Percentiles rank a stretch among this genome's conserved stretches.
Conservation (phyloP, 2,329 filamentous ascomycete genomes). For the Monilinia aucupariae region DNA sequence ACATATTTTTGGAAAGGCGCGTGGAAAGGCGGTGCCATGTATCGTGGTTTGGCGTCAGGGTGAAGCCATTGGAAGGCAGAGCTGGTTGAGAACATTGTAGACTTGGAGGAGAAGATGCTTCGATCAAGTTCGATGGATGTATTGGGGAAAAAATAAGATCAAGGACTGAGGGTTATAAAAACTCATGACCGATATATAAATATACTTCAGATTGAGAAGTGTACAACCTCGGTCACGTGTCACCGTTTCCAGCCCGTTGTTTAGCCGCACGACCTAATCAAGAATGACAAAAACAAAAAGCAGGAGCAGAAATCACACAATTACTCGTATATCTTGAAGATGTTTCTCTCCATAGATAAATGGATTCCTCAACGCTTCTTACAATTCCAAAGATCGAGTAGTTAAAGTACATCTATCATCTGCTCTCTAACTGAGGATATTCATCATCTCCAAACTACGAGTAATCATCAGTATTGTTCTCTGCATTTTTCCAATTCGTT, state of each 20-base stretch:
- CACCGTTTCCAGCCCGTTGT: not conserved
- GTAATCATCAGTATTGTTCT: no score
- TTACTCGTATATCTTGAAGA: no score
- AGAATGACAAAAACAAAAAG: no score
- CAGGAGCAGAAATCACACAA: no score
- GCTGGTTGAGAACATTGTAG: slow-evolving; percentile 2
- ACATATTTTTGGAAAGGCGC: slow-evolving; percentile 6
- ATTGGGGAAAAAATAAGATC: not conserved
- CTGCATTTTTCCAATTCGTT: no score
- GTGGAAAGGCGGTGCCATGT: not conserved
- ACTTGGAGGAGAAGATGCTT: not conserved
- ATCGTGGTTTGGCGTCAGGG: not conserved
- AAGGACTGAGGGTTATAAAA: not conserved
- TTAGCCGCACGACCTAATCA: not conserved
- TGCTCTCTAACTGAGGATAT: no score
- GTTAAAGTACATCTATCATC: no score
- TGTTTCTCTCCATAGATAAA: no score
- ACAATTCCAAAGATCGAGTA: no score
- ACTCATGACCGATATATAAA: not conserved
- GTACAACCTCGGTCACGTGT: no score
- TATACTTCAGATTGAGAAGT: not conserved
- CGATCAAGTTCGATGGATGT: not conserved
- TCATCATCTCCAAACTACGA: no score
- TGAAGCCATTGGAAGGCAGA: slow-evolving; percentile 13
- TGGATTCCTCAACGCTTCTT: no score